Base-by-base conservation (phyloP, 2,329 filamentous ascomycete species). In the Penicillium sp. region DNA sequence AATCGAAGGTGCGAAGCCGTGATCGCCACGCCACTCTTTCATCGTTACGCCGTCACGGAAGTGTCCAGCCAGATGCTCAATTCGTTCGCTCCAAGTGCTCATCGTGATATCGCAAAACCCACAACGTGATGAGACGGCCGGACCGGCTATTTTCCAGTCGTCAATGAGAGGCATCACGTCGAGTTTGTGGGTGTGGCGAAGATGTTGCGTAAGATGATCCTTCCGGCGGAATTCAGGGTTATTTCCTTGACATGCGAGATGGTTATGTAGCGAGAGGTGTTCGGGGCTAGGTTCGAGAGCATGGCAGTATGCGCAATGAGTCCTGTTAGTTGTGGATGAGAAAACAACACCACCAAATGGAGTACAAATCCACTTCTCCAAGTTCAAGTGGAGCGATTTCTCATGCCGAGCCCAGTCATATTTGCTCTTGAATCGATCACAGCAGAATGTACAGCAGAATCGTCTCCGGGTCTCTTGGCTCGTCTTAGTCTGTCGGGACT, bases 131-230 rank as follows among this genome's bases (percentile, higher is more conserved):
- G 77, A 76, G 61, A 83, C 74, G 45, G 71, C 71, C 21, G 74
- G 70, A 1, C 65, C 71, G 68, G 78, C 72, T 51, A 53, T 50
- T 39, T 59, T 62, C 63, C 63, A 64, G 29, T 59, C 51, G 16
- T 59, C 54, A 6, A 63, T 53, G 3, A 55, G 10, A 9, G 62
- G 59, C 9, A 61, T 24, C 1, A 47, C 52, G 72, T 78, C 61
- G 71, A 81, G 36, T 67, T 71, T 56, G 36, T 83, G 81, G 66
- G 81, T 77, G 13, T 82, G 68, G 3, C 79, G 74, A 13, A 83
- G 62, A 65, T 83, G 81, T 56, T 83, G 81, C 23, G 79, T 68
- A 0, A 83, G 70, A 55, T 83, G 81, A 54, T 83, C 81, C 62
- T 83, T 83, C 6, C 81, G 71, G 54, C 78, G 80, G 62, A 83